Evolutionary conservation across 2,329 filamentous ascomycete genomes (phyloP), one percentile per base, ranked within the genome.

Genomic region (Botrytis fabae): DNA sequence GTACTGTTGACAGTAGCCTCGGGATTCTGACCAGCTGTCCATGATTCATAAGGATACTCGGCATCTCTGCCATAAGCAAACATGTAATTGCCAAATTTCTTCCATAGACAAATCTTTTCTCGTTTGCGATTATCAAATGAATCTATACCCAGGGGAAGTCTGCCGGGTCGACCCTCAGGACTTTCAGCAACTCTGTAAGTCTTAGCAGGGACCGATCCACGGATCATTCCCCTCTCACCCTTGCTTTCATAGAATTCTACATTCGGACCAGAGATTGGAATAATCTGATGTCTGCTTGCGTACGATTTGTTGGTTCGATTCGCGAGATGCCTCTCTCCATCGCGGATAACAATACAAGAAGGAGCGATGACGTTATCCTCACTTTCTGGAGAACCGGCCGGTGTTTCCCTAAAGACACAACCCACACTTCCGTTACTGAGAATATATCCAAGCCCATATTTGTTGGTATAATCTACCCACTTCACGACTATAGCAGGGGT

Each of bases 391-490:
- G 84, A 54, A 51, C 77, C 84, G 1, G 85, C 85, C 20, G 81
- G 81, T 3, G 86, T 85, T 70, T 90, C 87, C 73, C 87, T 87
- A 73, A 81, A 83, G 66, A 91, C 88, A 76, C 92, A 94, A 25
- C 93, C 93, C 32, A 95, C 90, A 75, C 90, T 94, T 44, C 93
- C 93, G 76, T 95, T 92, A 75, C 93, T 93, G 71, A 96, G 84
- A 73, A 95, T 93, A 79, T 95, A 96, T 51, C 93, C 93, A 25
- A 96, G 86, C 20, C 93, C 93, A 80, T 94, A 94, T 80, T 94
- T 94, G 82, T 94, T 93, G 74, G 92, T 94, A 81, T 96, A 96
- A 80, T 96, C 93, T 10, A 96, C 93, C 93, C 93, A 96, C 80
- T 95, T 94, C 18, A 91, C 88, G 20, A 91, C 89, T 62, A 91